phyloP scores from a whole-genome alignment of 2,329 filamentous ascomycete genomes.

The Ascochyta viciae-villosae region DNA sequence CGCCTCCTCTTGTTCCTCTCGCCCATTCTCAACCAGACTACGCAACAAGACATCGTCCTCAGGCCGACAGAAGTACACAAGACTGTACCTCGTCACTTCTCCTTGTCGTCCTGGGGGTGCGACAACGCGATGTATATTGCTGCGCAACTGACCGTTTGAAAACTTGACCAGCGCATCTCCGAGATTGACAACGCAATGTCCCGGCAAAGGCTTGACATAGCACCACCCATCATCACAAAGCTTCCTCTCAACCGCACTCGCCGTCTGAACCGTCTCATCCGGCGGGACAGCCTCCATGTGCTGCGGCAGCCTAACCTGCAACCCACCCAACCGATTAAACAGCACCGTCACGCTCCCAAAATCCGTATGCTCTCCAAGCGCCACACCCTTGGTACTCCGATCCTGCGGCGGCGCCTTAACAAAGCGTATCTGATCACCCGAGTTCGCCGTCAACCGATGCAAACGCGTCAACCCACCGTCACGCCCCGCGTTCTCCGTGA shows the following conservation, averaged over 20 bases:
- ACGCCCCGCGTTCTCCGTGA: slow-evolving; percentile 33
- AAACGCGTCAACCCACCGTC: slow-evolving; percentile 53
- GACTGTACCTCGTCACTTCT: slow-evolving; percentile 52
- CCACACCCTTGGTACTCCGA: slow-evolving; percentile 31
- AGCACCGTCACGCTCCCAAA: slow-evolving; percentile 64
- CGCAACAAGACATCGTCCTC: slow-evolving; percentile 42
- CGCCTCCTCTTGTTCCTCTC: slow-evolving; percentile 35
- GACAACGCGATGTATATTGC: slow-evolving; percentile 58
- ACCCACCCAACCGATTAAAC: slow-evolving; percentile 63
- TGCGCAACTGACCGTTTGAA: slow-evolving; percentile 50
- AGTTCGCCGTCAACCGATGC: slow-evolving; percentile 53
- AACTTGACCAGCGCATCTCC: slow-evolving; percentile 58
- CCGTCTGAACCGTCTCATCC: background rate
- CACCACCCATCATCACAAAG: slow-evolving; percentile 53
- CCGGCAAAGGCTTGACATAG: slow-evolving; percentile 60
- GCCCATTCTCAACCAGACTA: slow-evolving; percentile 38
- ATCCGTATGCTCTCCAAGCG: slow-evolving; percentile 63
- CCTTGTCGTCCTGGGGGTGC: slow-evolving; percentile 57
- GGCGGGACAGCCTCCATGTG: slow-evolving; percentile 22
- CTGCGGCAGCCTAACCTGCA: slow-evolving; percentile 59
- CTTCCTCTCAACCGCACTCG: slow-evolving; percentile 12
- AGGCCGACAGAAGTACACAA: slow-evolving; percentile 63
- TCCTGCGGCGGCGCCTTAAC: slow-evolving; percentile 57
- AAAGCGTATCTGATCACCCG: slow-evolving; percentile 63
- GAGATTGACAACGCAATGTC: slow-evolving; percentile 57